Evolutionary conservation across 495 filamentous ascomycete genomes (phyloP), one percentile per base, ranked within the genome.

Genomic region (Penicillium psychrofluorescens): DNA sequence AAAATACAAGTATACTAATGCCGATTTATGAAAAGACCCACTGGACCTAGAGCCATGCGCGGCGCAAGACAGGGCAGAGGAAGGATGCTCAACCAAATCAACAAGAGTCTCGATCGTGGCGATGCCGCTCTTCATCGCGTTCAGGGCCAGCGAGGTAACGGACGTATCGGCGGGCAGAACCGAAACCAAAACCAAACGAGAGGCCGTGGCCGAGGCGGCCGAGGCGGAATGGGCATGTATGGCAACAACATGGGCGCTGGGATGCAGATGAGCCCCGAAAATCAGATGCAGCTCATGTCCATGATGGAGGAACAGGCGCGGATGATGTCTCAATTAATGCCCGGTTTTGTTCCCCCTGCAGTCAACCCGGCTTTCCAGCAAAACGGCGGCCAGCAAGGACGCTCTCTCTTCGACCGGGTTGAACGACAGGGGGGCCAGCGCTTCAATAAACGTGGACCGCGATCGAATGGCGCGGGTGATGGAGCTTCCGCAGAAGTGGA

Each of bases 41-140:
- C 91, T 8, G 92, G 90, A 35, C 92, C 92, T 15, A 92, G 89
- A 63, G 88, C 90, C 5, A 97, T 98, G 94, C 84, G 92, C 46
- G 86, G 85, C 59, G 76, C 75, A 28, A 70, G 65, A 45, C 59
- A 59, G 39, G 71, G 71, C 27, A 76, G 60, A 43, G 86, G 85
- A 53, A 80, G 89, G 32, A 81, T 97, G 68, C 70, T 97, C 43
- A 87, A 88, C 41, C 88, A 97, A 48, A 77, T 97, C 53, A 84
- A 87, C 58, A 85, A 85, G 49, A 80, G 79, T n/a, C 77, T 98
- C 80, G 87, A 94, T 49, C 80, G 92, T 40, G 74, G 75, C 35
- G 88, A 91, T 48, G 72, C 78, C 12, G 71, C 80, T 33, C 76
- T 98, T 29, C 91, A 96, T 59, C 83, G 91, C 13, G 79, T 95